Conservation (phyloP, 257 asterid species). For the Apocynum venetum region DNA sequence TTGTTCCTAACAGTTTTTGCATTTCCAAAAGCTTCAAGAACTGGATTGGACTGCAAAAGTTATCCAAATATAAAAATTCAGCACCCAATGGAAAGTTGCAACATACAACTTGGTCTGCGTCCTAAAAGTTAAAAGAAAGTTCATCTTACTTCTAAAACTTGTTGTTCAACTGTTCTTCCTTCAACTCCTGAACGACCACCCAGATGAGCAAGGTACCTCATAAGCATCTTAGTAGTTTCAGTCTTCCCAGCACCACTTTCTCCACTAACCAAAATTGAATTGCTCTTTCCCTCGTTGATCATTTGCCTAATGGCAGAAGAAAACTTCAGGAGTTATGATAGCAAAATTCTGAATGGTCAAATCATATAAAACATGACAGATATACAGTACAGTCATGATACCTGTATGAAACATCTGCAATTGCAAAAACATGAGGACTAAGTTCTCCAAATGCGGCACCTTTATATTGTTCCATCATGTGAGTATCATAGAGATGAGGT, state of each 20-base stretch:
- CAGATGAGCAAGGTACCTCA: constrained; percentile 94
- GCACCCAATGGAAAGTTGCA: neutral
- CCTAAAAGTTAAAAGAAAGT: constrained; percentile 11
- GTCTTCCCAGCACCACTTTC: constrained; percentile 99
- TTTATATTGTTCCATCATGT: constrained; percentile 99
- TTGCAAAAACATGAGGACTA: constrained; percentile 98
- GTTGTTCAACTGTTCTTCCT: constrained; percentile 98
- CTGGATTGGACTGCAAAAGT: constrained; percentile 81
- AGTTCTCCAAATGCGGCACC: constrained; percentile 98
- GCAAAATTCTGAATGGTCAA: neutral
- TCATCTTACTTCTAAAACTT: constrained; percentile 89
- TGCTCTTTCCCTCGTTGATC: constrained; percentile 92
- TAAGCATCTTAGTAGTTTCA: constrained; percentile 97
- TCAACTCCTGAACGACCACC: constrained; percentile 99
- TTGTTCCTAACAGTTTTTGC: constrained; percentile 95
- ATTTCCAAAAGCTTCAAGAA: constrained; percentile 99
- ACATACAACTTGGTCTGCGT: neutral
- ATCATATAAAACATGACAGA: neutral
- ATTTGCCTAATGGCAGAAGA: constrained; percentile 64
- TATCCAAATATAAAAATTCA: constrained; percentile 19
- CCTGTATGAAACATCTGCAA: constrained; percentile 97
- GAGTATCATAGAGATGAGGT: constrained; percentile 96
- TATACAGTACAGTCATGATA: constrained; percentile 17
- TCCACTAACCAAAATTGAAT: constrained; percentile 98
- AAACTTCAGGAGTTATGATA: constrained; percentile 17